Evolutionary conservation across 2,329 filamentous ascomycete genomes (phyloP).

Genomic region (Balansia obtecta): DNA sequence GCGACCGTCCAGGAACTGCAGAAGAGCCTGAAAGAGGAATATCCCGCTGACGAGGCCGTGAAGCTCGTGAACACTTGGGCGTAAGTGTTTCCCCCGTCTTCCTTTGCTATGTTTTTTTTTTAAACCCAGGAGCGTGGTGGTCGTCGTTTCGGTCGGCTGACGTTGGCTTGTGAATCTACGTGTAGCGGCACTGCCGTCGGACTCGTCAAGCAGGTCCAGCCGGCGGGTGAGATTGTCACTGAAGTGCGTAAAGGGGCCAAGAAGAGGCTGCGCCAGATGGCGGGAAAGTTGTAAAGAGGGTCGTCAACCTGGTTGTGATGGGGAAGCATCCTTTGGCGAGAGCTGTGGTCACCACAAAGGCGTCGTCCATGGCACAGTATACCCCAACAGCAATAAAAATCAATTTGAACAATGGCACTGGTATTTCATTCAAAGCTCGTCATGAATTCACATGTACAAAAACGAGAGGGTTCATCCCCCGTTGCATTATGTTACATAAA

Average conservation of each 20-base stretch:
- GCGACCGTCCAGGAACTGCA: constrained; percentile 30
- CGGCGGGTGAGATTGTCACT: constrained; percentile 31
- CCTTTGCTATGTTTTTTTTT: constrained; percentile 5
- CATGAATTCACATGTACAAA: constrained; percentile 5
- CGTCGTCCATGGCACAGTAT: not conserved
- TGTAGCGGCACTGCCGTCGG: constrained; percentile 31
- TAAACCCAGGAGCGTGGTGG: not conserved
- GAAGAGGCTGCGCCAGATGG: constrained; percentile 19
- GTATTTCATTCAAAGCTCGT: constrained; percentile 10
- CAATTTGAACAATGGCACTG: not conserved
- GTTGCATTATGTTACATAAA: constrained; percentile 3
- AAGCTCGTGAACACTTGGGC: constrained; percentile 25
- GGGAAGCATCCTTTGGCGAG: too few species aligned
- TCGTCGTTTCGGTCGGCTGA: not conserved
- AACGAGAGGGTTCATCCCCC: not conserved
- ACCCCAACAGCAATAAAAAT: not conserved
- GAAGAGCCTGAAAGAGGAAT: constrained; percentile 24
- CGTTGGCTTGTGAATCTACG: not conserved
- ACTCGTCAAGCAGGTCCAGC: constrained; percentile 27
- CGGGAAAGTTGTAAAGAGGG: constrained; percentile 1
- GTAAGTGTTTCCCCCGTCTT: constrained; percentile 16
- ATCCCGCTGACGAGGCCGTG: constrained; percentile 19
- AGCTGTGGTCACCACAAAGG: not conserved
- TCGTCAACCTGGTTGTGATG: too few species aligned
- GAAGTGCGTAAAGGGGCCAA: constrained; percentile 26